Evolutionary conservation across 2,329 filamentous ascomycete species (phyloP), one percentile per base, ranked within the genome.

Genomic region (Meredithiella fracta): DNA sequence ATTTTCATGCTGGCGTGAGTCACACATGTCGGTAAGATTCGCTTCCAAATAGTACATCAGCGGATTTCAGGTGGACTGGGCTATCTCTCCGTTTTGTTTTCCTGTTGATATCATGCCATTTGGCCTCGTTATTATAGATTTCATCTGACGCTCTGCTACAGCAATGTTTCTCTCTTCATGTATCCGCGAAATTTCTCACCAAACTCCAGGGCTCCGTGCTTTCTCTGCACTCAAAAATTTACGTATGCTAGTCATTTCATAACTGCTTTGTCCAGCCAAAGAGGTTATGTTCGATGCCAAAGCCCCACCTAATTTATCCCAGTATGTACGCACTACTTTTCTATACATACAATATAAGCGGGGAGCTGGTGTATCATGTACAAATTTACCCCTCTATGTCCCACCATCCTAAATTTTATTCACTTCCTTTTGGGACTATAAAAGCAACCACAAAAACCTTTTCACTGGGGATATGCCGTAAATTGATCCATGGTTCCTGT

Each of bases 291-390:
- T 15, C n/a, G 34, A 52, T 38, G 38, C 17, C 29, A 38, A 38
- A 52, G 44, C 44, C 50, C 50, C 50, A 52, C 34, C 17, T 52
- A 25, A 37, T 11, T 11, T 11, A 5, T 34, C 5, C 29, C 29
- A 11, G 31, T n/a, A 52, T 52, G 31, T 52, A 37, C 50, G 31
- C 50, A 52, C 50, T 52, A 54, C 53, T 31, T 54, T 31, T 34
- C 15, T n/a, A 20, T 49, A n/a, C 25, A 47, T 37, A 47, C 29
- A 47, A 22, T 14, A 25, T 25, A 47, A 37, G 17, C 53, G 8
- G 9, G 44, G n/a, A 23, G 26, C 26, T 37, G 40, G 44, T 25
- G 42, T 54, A 54, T 38, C 42, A 31, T 29, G 20, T 49, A 54
- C 53, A 31, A 31, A 25, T 38, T 34, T 47, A 47, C 40, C 42